Conservation (phyloP, 495 filamentous ascomycete genomes). For the Podospora pseudocomata region DNA sequence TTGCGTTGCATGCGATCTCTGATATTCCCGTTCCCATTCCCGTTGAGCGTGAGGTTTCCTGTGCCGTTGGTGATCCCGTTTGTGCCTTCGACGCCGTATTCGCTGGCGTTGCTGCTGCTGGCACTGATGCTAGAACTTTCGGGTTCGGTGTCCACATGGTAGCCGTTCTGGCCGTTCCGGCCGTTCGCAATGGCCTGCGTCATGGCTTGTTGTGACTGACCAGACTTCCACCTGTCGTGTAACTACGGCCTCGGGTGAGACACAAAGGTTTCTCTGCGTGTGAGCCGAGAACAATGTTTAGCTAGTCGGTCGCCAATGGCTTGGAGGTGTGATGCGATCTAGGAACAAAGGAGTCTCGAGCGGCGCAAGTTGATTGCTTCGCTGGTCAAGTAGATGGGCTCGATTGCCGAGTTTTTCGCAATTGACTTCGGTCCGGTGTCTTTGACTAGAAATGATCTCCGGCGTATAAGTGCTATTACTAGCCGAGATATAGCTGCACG, state of each 20-base stretch:
- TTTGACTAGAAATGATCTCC: neutral
- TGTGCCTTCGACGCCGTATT: slow-evolving; percentile 2
- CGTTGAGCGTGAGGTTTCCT: slow-evolving; percentile 19
- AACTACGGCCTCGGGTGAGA: neutral
- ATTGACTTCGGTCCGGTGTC: neutral
- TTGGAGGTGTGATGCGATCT: neutral
- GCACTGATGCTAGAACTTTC: slow-evolving; percentile 20
- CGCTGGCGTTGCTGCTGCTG: slow-evolving; percentile 18
- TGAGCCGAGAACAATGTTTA: neutral
- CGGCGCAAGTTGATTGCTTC: neutral
- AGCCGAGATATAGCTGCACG: neutral
- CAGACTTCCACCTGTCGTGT: neutral
- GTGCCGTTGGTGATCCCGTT: slow-evolving; percentile 19
- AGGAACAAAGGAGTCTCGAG: neutral
- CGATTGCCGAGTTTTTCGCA: neutral
- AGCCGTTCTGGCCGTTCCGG: slow-evolving; percentile 22
- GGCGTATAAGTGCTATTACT: neutral
- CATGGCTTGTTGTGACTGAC: slow-evolving; percentile 10
- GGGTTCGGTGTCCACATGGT: slow-evolving; percentile 26
- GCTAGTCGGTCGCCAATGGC: neutral
- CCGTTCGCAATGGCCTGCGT: slow-evolving; percentile 24
- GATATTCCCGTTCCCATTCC: slow-evolving; percentile 27
- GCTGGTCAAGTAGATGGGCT: neutral
- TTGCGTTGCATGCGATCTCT: slow-evolving; percentile 38
- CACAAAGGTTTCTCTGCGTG: slow-evolving; percentile 4